Evolutionary conservation across 1,139 yeast genomes (phyloP).

Genomic region (Arxiozyma bovina): DNA sequence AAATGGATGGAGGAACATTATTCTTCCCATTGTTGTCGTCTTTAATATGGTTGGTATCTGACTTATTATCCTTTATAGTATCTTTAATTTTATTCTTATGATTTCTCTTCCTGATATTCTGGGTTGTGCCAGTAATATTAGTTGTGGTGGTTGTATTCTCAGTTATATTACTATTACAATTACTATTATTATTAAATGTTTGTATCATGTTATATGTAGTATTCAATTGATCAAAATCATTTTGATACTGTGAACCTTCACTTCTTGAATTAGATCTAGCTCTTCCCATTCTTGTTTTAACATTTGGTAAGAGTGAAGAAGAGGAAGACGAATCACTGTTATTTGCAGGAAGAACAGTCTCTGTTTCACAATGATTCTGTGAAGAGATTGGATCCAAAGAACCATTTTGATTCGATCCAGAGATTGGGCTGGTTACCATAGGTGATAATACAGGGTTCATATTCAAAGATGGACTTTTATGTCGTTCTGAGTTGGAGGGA

Average conservation of each 20-base stretch:
- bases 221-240: constrained; percentile 9
- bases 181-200: background rate
- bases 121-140: background rate
- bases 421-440: background rate
- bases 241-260: constrained; percentile 20
- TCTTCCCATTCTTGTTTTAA: constrained; percentile 7
- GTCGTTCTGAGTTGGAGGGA: constrained; percentile 5
- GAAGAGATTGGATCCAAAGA: background rate
- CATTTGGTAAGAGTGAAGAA: background rate
- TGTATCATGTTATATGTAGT: background rate
- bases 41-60: background rate
- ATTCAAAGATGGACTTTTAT: constrained; percentile 1
- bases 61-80: background rate
- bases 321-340: constrained; percentile 1
- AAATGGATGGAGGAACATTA: constrained; percentile 9
- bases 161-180: background rate
- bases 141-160: background rate
- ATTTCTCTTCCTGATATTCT: background rate
- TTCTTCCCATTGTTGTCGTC: background rate
- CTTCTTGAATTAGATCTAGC: constrained; percentile 30
- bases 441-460: background rate
- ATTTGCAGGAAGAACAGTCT: background rate
- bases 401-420: background rate
- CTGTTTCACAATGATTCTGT: background rate
- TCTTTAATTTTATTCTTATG: background rate